Percentiles rank a stretch among this genome's conserved stretches.
Evolutionary conservation across 768 basidiomycete genomes (phyloP).

Genomic region (Mycena kentingensis): DNA sequence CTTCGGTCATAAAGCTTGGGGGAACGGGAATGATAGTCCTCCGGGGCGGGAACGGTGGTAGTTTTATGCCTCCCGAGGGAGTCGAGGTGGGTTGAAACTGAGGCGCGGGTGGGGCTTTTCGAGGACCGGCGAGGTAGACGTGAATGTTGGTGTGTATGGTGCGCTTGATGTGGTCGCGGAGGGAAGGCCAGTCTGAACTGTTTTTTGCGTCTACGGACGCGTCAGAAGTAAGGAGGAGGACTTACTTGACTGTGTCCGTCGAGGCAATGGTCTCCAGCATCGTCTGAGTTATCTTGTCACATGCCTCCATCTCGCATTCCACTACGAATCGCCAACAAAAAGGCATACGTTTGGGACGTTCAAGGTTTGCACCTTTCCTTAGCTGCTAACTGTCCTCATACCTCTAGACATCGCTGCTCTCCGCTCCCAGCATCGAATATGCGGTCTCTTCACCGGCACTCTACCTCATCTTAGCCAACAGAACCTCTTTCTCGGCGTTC

Average conservation of each 20-base stretch:
- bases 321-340: conserved; percentile 75
- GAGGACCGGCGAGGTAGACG: conserved; percentile 43
- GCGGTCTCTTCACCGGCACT: conserved; percentile 86
- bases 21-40: conserved; percentile 55
- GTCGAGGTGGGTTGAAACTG: conserved; percentile 46
- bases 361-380: conserved; percentile 51
- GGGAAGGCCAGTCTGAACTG: conserved; percentile 69
- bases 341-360: conserved; percentile 87
- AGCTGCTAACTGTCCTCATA: conserved; percentile 3
- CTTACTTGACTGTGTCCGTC: conserved; percentile 66
- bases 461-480: conserved; percentile 94
- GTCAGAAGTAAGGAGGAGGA: conserved; percentile 13
- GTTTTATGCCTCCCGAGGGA: conserved; percentile 60
- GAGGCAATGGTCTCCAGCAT: too few relatives aligned
- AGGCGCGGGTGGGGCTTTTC: conserved; percentile 38
- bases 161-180: conserved; percentile 73
- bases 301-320: conserved; percentile 41
- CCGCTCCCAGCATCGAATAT: conserved; percentile 79
- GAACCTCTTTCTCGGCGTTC: conserved; percentile 94
- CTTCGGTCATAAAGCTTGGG: conserved; percentile 58
- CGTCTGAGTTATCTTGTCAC: too few relatives aligned
- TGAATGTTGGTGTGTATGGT: conserved; percentile 62
- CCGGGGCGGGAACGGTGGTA: conserved; percentile 74
- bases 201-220: conserved; percentile 12
- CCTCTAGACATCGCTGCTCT: conserved; percentile 73